Conservation (phyloP, 768 basidiomycete species). For the Boletellus sp. region DNA sequence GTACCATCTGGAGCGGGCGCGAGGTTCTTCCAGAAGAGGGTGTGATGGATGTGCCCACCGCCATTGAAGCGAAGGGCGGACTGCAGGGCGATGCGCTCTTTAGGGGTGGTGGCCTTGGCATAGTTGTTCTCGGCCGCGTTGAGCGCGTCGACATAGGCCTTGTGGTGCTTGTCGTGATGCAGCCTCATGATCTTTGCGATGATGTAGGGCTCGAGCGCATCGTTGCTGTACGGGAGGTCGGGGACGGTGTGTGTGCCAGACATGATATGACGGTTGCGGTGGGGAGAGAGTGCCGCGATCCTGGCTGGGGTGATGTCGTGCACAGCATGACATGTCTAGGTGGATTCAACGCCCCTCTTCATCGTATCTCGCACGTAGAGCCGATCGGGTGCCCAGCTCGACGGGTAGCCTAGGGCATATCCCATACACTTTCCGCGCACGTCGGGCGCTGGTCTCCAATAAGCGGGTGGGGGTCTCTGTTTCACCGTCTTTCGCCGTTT, state of each 20-base stretch:
- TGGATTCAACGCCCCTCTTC: constrained; percentile 18
- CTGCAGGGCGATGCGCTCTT: constrained; percentile 34
- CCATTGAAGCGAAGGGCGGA: constrained; percentile 26
- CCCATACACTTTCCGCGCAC: constrained; percentile 26
- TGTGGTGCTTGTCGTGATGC: constrained; percentile 95
- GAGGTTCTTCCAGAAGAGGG: constrained; percentile 96
- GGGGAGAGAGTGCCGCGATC: neutral
- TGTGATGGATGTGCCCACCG: constrained; percentile 82
- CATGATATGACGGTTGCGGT: constrained; percentile 32
- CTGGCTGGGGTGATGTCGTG: neutral
- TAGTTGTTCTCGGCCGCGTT: constrained; percentile 68
- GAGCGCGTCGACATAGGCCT: constrained; percentile 85
- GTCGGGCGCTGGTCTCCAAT: constrained; percentile 26
- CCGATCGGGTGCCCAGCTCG: constrained; percentile 23
- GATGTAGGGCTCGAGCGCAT: constrained; percentile 94
- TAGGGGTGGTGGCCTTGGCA: constrained; percentile 64
- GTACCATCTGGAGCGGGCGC: constrained; percentile 50
- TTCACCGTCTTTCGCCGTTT: constrained; percentile 10
- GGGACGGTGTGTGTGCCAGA: constrained; percentile 56
- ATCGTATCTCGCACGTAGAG: constrained; percentile 26
- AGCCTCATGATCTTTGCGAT: constrained; percentile 87
- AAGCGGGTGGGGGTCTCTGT: constrained; percentile 22
- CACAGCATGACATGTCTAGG: constrained; percentile 20
- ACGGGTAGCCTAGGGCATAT: constrained; percentile 32
- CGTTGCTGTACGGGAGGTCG: constrained; percentile 73